Base-by-base conservation (phyloP, 163 green algal genomes). In the Scenedesmus sp. region DNA sequence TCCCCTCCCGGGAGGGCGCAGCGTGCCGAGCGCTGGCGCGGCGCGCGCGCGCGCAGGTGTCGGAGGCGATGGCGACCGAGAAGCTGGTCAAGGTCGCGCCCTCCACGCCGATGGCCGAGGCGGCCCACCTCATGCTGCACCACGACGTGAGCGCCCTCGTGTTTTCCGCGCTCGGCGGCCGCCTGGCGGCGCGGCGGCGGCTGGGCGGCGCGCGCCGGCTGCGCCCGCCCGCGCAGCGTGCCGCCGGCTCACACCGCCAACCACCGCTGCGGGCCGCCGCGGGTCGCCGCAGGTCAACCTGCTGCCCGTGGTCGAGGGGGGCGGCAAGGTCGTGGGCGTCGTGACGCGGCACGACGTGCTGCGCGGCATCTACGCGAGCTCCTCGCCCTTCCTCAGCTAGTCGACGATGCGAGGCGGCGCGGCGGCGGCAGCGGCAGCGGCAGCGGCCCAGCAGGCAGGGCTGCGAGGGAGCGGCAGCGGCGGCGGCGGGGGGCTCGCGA, bases 281-380 rank as follows among this genome's bases (percentile, higher is more conserved):
- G n/a, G n/a, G n/a, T n/a, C n/a, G n/a, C n/a, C n/a, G 34, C 72
- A 81, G 63, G 58, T 86, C 15, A 83, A 86, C 70, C 17, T 75
- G 42, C 57, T 86, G 81, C 81, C 81, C 4, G 80, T 86, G 39
- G 63, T 83, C 2, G 75, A 86, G 54, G 53, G 22, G 10, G 57
- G 33, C 20, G 9, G 15, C 22, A 78, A 74, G 53, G 81, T 86
- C 24, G 75, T 86, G 24, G 81, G 81, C 36, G n/a, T 84, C 2
- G n/a, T 86, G n/a, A 82, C 81, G 13, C 44, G 81, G 0, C 81
- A 86, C 56, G 81, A 86, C 45, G 75, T 86, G 54, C 63, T 86
- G 11, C n/a, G 75, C 3, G 75, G 69, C 29, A 76, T 86, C 29
- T 77, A 83, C 22, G 66, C 81, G 22, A 65, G 42, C 7, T 65